Percentiles rank a stretch among this genome's conserved stretches.
Conservation (phyloP, 768 basidiomycete genomes). For the Leccinum subgranulosum region DNA sequence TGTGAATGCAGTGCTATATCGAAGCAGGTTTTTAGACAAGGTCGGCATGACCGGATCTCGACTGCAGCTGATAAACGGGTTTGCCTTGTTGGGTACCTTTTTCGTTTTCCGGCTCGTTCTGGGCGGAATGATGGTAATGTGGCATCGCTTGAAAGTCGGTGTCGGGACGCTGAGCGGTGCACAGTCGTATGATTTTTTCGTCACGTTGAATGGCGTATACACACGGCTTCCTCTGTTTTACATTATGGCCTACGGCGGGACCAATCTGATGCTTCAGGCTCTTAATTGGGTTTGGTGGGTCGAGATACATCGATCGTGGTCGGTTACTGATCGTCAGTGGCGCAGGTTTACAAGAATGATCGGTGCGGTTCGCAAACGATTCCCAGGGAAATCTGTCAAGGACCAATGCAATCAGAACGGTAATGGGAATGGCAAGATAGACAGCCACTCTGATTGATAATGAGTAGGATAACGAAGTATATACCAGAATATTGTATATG, state of each 20-base stretch:
- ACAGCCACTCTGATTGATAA: background rate
- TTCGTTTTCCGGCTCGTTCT: slow-evolving; percentile 68
- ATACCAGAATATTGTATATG: slow-evolving; percentile 15
- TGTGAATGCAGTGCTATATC: background rate
- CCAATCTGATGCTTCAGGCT: slow-evolving; percentile 64
- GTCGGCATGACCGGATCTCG: slow-evolving; percentile 64
- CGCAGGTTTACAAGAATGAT: slow-evolving; percentile 74
- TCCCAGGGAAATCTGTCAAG: slow-evolving; percentile 31
- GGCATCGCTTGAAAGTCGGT: background rate
- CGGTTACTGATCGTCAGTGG: background rate
- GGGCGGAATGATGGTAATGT: slow-evolving; percentile 48
- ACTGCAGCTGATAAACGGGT: slow-evolving; percentile 69
- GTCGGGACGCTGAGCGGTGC: slow-evolving; percentile 2
- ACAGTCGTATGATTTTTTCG: slow-evolving; percentile 67
- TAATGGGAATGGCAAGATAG: slow-evolving; percentile 14
- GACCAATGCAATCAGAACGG: slow-evolving; percentile 16
- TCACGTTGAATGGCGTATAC: slow-evolving; percentile 54
- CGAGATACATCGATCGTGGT: background rate
- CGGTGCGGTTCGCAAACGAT: slow-evolving; percentile 58
- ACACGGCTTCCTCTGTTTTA: slow-evolving; percentile 52
- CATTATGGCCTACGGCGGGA: slow-evolving; percentile 47
- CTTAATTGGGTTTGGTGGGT: slow-evolving; percentile 81
- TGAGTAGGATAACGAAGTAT: background rate
- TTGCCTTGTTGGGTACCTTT: slow-evolving; percentile 64
- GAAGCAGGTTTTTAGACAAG: slow-evolving; percentile 71